Conservation (phyloP, 140 eudicot species). For the Stevia rebaudiana region DNA sequence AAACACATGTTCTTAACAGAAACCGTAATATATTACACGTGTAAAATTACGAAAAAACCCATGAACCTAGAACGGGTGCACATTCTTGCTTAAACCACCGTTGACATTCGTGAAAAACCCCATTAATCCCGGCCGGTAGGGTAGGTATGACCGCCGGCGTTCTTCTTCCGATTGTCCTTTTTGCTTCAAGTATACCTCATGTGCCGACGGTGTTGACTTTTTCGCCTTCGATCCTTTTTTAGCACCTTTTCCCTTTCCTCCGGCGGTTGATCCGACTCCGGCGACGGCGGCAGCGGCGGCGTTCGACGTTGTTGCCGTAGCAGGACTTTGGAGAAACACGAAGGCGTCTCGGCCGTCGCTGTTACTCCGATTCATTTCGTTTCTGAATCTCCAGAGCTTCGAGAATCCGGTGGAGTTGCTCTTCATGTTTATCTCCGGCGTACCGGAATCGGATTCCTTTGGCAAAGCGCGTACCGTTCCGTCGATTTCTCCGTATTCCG, state of each 20-base stretch:
- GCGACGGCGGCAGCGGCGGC: conserved; percentile 3
- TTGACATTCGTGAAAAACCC: conserved; percentile 76
- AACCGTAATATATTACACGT: too few species aligned
- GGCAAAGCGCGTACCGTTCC: background rate
- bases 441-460: background rate
- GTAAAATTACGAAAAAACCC: conserved; percentile 19
- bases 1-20: too few species aligned
- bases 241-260: conserved; percentile 19
- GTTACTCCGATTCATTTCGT: conserved; percentile 46
- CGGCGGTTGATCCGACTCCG: background rate
- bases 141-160: conserved; percentile 60
- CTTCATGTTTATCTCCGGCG: conserved; percentile 42
- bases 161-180: conserved; percentile 34
- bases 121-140: conserved; percentile 75
- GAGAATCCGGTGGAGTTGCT: conserved; percentile 82
- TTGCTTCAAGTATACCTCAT: conserved; percentile 47
- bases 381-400: conserved; percentile 66
- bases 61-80: conserved; percentile 56
- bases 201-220: conserved; percentile 41
- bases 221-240: conserved; percentile 34
- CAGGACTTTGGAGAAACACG: conserved; percentile 45
- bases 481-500: background rate
- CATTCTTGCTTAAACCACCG: conserved; percentile 62
- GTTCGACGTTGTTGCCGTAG: background rate
- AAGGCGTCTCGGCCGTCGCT: conserved; percentile 84